A percentile compares a stretch with the other conserved stretches of the same genome.
These are phyloP conservation scores for Microsporum ferrugineum DNA, from an alignment of 2,329 filamentous ascomycete species.

Conservation along the genomic window DNA sequence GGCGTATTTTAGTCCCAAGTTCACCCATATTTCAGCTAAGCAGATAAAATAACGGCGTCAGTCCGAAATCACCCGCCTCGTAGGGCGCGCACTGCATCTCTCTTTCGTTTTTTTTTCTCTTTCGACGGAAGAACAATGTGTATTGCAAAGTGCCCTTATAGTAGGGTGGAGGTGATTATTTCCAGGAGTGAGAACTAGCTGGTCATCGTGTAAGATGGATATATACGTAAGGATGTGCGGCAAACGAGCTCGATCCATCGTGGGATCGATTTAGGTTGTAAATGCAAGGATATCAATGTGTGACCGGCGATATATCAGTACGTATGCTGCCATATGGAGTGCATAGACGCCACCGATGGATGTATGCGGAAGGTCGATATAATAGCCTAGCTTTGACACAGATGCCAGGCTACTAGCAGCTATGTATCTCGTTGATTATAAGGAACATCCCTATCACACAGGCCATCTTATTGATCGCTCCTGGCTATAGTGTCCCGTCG, in stretches of 20 bases:
- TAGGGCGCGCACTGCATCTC: not conserved
- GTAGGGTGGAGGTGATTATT: not conserved
- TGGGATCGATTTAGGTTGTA: not conserved
- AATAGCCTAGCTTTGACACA: not conserved
- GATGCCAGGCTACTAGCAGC: not conserved
- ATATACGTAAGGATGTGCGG: not conserved
- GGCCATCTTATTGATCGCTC: not conserved
- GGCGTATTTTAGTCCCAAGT: not conserved
- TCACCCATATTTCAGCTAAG: not conserved
- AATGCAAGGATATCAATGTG: not conserved
- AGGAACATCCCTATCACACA: not conserved
- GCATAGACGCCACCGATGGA: not conserved
- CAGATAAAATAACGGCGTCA: not conserved
- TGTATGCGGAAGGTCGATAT: not conserved
- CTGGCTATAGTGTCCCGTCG: not conserved
- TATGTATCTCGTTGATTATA: not conserved
- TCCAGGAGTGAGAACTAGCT: too few relatives aligned
- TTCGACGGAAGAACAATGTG: too few relatives aligned
- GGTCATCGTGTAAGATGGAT: not conserved
- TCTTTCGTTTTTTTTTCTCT: too few relatives aligned
- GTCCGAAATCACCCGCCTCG: not conserved
- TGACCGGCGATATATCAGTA: not conserved
- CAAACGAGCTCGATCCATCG: not conserved
- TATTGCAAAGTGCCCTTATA: not conserved
- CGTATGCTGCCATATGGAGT: too few relatives aligned